Conservation (phyloP, 768 basidiomycete genomes). For the Exsudoporus frostii region DNA sequence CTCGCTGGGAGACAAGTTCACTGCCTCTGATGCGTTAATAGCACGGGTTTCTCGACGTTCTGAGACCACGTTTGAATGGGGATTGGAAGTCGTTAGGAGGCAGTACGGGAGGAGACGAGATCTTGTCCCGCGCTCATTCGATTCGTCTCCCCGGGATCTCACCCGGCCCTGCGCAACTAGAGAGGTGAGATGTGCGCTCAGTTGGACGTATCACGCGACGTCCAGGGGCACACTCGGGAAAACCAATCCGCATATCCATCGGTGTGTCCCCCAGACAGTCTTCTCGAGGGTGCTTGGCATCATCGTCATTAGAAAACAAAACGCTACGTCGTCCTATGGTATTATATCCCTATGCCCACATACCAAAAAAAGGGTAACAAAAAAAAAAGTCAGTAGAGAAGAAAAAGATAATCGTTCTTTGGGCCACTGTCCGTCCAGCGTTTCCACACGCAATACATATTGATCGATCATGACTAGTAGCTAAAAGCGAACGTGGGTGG, state of each 20-base stretch:
- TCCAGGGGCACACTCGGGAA: not conserved
- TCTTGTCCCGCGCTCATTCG: slow-evolving; percentile 2
- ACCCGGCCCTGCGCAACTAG: slow-evolving; percentile 12
- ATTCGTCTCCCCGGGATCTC: not conserved
- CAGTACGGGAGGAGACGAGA: not conserved
- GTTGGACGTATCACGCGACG: slow-evolving; percentile 3
- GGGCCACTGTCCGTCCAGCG: slow-evolving; percentile 23
- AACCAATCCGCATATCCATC: not conserved
- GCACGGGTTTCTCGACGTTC: slow-evolving; percentile 1
- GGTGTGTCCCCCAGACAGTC: slow-evolving; percentile 20
- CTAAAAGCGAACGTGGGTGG: slow-evolving; percentile 22
- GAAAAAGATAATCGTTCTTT: slow-evolving; percentile 12
- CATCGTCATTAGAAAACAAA: slow-evolving; percentile 27
- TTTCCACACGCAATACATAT: slow-evolving; percentile 27
- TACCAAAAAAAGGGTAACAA: slow-evolving; percentile 4
- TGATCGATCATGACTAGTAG: slow-evolving; percentile 7
- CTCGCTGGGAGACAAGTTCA: not conserved
- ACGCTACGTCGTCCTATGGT: slow-evolving; percentile 28
- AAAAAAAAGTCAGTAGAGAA: slow-evolving; percentile 16
- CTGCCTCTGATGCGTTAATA: slow-evolving; percentile 8
- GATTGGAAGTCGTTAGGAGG: slow-evolving; percentile 6
- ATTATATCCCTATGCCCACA: slow-evolving; percentile 25
- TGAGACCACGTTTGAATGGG: slow-evolving; percentile 9
- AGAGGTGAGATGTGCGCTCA: slow-evolving; percentile 12
- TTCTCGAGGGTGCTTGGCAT: slow-evolving; percentile 5